phyloP scores from a whole-genome alignment of 2,329 filamentous ascomycete species.

The Akanthomyces dipterigenus region DNA sequence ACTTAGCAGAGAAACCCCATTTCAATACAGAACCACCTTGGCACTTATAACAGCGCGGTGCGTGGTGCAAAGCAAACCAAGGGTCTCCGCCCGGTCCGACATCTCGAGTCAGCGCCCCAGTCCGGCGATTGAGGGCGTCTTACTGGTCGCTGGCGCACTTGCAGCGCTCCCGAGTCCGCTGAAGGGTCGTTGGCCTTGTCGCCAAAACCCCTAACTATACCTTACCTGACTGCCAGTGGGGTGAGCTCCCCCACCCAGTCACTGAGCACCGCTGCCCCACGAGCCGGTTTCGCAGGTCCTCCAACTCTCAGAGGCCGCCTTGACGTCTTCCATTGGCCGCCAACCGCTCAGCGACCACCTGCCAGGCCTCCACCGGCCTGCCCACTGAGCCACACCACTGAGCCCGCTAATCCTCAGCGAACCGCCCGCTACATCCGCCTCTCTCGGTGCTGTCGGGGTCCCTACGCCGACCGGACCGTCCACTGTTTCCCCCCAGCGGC shows the following conservation, averaged over 20 bases:
- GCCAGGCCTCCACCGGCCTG: not conserved
- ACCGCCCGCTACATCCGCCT: not conserved
- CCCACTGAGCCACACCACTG: not conserved
- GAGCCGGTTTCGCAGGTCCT: slow-evolving; percentile 8
- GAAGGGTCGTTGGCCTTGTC: too few relatives aligned
- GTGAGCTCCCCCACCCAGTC: not conserved
- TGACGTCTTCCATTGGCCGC: not conserved
- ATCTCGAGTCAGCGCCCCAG: not conserved
- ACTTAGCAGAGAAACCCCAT: not conserved
- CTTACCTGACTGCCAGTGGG: not conserved
- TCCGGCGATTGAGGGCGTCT: not conserved
- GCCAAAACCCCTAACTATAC: not conserved
- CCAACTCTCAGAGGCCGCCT: not conserved
- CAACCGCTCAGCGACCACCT: not conserved
- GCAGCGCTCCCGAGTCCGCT: too few relatives aligned
- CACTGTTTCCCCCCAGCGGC: not conserved
- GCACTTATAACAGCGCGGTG: not conserved
- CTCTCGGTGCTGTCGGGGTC: not conserved
- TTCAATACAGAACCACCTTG: not conserved
- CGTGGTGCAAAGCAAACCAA: not conserved
- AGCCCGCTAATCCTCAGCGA: not conserved
- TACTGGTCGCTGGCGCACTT: too few relatives aligned
- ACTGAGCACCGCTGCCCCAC: not conserved
- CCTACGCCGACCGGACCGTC: not conserved
- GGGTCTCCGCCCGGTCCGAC: not conserved